phyloP scores from a whole-genome alignment of 2,329 filamentous ascomycete genomes.

The Didymella lethalis region DNA sequence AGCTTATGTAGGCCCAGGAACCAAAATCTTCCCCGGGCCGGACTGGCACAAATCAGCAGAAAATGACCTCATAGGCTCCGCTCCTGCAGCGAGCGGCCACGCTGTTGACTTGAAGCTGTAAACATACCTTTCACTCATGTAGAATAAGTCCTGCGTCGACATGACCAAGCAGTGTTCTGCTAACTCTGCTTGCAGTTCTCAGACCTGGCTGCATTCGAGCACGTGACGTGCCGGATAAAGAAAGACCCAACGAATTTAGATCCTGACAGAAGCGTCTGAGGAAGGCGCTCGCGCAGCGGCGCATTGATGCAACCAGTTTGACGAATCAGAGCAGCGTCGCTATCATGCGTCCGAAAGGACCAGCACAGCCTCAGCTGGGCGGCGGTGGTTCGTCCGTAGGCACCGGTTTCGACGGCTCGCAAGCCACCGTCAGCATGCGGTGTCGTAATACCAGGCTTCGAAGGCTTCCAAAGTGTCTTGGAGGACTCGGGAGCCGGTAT shows the following conservation, averaged over 20 bases:
- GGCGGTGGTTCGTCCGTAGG: conserved; percentile 22
- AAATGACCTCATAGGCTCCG: conserved; percentile 19
- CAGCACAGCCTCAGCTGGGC: conserved; percentile 20
- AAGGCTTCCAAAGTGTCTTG: conserved; percentile 15
- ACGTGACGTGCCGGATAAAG: conserved; percentile 7
- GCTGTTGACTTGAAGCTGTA: conserved; percentile 1
- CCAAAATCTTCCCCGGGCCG: background rate
- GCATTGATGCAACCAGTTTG: conserved; percentile 3
- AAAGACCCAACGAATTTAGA: background rate
- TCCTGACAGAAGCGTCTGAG: conserved; percentile 1
- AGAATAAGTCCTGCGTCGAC: background rate
- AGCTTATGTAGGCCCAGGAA: conserved; percentile 8
- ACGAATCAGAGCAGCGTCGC: conserved; percentile 10
- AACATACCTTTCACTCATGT: background rate
- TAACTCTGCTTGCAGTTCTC: background rate
- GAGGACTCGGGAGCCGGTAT: background rate
- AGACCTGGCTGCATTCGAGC: background rate
- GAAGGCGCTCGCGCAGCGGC: background rate
- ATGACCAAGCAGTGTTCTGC: background rate
- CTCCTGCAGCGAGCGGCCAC: background rate
- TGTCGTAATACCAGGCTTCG: conserved; percentile 28
- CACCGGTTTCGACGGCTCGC: conserved; percentile 23
- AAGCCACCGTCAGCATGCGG: conserved; percentile 23
- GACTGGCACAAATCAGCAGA: conserved; percentile 5
- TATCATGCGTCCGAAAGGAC: conserved; percentile 5